These are phyloP conservation scores for Trifolium fragiferum DNA, from an alignment of 306 rosid genomes.

Conservation along the genomic window DNA sequence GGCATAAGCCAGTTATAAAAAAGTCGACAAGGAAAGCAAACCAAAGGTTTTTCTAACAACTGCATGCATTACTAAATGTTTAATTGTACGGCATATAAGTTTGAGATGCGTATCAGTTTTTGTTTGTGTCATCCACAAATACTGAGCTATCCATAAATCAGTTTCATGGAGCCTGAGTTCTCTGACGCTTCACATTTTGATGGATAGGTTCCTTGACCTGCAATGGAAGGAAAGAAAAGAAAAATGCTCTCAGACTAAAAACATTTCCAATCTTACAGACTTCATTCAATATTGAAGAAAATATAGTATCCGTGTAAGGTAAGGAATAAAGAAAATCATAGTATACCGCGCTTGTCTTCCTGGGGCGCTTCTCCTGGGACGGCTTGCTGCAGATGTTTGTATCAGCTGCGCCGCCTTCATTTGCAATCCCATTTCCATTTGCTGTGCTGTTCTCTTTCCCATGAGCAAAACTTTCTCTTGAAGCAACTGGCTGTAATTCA, in stretches of 20 bases:
- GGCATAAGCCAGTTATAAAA: slow-evolving; percentile 10
- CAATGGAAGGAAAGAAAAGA: slow-evolving; percentile 23
- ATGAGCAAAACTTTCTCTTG: slow-evolving; percentile 80
- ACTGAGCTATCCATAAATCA: slow-evolving; percentile 14
- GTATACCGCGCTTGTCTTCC: slow-evolving; percentile 92
- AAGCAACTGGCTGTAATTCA: slow-evolving; percentile 70
- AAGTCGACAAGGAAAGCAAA: slow-evolving; percentile 14
- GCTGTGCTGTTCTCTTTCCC: slow-evolving; percentile 59
- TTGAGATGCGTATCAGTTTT: background rate
- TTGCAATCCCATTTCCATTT: slow-evolving; percentile 55
- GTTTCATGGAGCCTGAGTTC: slow-evolving; percentile 58
- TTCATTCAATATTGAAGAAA: slow-evolving; percentile 20
- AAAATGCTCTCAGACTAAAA: slow-evolving; percentile 15
- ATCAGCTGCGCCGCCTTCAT: slow-evolving; percentile 60
- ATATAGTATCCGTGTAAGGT: slow-evolving; percentile 1
- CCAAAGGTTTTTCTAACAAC: background rate
- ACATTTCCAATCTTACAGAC: slow-evolving; percentile 9
- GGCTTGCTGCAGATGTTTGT: slow-evolving; percentile 54
- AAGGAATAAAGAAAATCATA: slow-evolving; percentile 35
- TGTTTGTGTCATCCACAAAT: slow-evolving; percentile 29
- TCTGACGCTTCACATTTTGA: slow-evolving; percentile 83
- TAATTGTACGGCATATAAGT: slow-evolving; percentile 24
- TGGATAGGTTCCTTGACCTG: slow-evolving; percentile 93
- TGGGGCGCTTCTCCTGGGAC: slow-evolving; percentile 72
- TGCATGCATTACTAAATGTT: slow-evolving; percentile 4